Evolutionary conservation across 768 basidiomycete species (phyloP), one percentile per base, ranked within the genome.

Genomic region (Sistotremastrum niveocremeum): DNA sequence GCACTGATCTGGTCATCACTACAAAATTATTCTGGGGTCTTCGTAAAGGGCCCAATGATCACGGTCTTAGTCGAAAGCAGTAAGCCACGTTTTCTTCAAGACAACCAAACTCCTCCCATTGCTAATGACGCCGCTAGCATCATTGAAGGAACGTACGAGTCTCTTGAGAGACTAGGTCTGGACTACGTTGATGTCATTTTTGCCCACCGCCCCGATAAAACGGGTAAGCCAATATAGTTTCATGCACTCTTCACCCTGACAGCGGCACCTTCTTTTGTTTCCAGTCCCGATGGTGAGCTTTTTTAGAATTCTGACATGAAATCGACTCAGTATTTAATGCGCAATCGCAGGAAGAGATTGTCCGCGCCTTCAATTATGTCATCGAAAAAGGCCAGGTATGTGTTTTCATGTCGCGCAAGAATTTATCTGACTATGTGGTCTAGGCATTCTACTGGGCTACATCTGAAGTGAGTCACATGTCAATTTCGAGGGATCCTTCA

Each of bases 11-110:
- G 9, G 70, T 89, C 44, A 68, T 89, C 54, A 75, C 79, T n/a
- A 89, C 86, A 47, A 88, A 88, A 60, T 49, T 88, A 37, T 88
- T 77, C 69, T 88, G 81, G 71, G 86, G 86, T 5, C 63, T 72
- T 3, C 63, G 74, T 45, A 57, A 59, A 29, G 80, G 77, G 39
- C 78, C 72, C 0, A 81, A 82, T 52, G 71, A 67, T 50, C 41
- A 40, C 6, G 63, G 64, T 34, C 50, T 65, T 35, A 58, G 56
- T 41, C 55, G 62, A 39, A 60, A 61, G 46, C 60, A 60, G 53
- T 51, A 40, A 38, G 51, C 52, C 7, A 30, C 34, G 9, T 31
- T 29, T 7, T 50, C 2, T 29, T 10, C 9, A n/a, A n/a, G 37
- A 8, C 7, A 4, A 8, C 4, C 8, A 32, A 30, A 49, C 12